These are phyloP conservation scores for Jaltomata sinuosa DNA, from an alignment of 257 asterid genomes.

Conservation along the genomic window DNA sequence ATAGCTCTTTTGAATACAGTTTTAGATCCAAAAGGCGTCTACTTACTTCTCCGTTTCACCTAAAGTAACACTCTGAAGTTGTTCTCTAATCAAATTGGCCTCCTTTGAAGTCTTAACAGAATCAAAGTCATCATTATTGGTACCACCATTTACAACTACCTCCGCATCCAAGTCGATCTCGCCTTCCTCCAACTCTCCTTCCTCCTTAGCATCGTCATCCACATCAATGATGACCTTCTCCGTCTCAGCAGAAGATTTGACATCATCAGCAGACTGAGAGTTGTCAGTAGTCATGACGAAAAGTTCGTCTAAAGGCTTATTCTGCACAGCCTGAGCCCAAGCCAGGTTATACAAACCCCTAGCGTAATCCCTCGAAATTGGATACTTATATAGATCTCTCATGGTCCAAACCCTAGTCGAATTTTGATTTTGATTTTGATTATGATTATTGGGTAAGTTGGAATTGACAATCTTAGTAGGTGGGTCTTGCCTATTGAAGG, in stretches of 20 bases:
- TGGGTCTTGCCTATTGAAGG: conserved; percentile 28
- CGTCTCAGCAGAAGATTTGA: conserved; percentile 1
- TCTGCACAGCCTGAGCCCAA: conserved; percentile 96
- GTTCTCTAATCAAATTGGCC: conserved; percentile 37
- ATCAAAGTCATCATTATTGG: conserved; percentile 1
- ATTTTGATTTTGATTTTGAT: conserved; percentile 14
- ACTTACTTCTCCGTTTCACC: conserved; percentile 62
- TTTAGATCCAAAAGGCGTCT: neutral
- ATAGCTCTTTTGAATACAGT: neutral
- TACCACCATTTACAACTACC: conserved; percentile 5
- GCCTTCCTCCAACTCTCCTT: conserved; percentile 96
- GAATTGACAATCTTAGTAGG: neutral
- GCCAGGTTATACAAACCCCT: conserved; percentile 78
- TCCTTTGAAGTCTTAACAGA: conserved; percentile 17
- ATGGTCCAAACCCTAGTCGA: conserved; percentile 74
- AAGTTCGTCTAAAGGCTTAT: conserved; percentile 72
- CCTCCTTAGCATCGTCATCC: conserved; percentile 72
- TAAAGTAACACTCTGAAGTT: conserved; percentile 37
- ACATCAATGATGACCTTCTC: conserved; percentile 41
- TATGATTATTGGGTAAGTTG: neutral
- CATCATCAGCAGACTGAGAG: conserved; percentile 1
- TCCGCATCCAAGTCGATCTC: conserved; percentile 97
- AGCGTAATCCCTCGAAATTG: conserved; percentile 40
- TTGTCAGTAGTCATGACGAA: conserved; percentile 37
- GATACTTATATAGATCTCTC: conserved; percentile 69